These are phyloP conservation scores for Phytophthora multivora DNA, from an alignment of 352 stramenopile species.

Conservation along the genomic window DNA sequence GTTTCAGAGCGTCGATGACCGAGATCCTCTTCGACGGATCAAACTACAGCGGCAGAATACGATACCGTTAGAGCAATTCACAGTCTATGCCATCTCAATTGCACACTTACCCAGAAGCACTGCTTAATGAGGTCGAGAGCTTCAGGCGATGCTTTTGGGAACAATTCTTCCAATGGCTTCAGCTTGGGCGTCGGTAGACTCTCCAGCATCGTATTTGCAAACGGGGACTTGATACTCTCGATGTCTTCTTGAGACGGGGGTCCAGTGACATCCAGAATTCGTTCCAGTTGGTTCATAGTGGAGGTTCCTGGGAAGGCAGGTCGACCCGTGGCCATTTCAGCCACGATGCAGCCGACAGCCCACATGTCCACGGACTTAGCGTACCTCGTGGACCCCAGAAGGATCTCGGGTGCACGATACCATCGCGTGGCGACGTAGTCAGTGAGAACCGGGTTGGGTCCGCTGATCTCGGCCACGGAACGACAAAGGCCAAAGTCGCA, in stretches of 20 bases:
- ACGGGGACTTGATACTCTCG: conserved; percentile 92
- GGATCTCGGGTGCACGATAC: conserved; percentile 96
- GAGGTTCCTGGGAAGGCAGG: conserved; percentile 95
- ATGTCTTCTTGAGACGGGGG: conserved; percentile 90
- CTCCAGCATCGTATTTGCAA: conserved; percentile 94
- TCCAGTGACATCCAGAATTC: conserved; percentile 95
- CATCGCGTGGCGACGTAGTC: conserved; percentile 97
- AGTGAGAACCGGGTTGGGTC: conserved; percentile 88
- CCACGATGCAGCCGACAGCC: conserved; percentile 94
- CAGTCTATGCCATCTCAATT: conserved; percentile 1
- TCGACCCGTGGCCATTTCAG: conserved; percentile 92
- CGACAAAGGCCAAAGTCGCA: conserved; percentile 97
- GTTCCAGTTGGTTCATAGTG: conserved; percentile 97
- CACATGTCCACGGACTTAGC: conserved; percentile 95
- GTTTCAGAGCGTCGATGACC: conserved; percentile 87
- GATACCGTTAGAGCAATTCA: not conserved
- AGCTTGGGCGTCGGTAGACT: conserved; percentile 80
- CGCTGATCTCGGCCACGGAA: conserved; percentile 87
- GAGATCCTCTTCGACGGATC: conserved; percentile 92
- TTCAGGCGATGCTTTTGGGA: conserved; percentile 86
- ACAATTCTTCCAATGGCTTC: conserved; percentile 86
- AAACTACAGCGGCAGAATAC: conserved; percentile 68
- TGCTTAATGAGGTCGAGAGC: conserved; percentile 90
- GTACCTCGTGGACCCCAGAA: conserved; percentile 94
- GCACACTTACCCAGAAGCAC: conserved; percentile 74